These are phyloP conservation scores for Echinochloa phyllopogon DNA, from an alignment of 176 grass and related monocot genomes.

Conservation along the genomic window DNA sequence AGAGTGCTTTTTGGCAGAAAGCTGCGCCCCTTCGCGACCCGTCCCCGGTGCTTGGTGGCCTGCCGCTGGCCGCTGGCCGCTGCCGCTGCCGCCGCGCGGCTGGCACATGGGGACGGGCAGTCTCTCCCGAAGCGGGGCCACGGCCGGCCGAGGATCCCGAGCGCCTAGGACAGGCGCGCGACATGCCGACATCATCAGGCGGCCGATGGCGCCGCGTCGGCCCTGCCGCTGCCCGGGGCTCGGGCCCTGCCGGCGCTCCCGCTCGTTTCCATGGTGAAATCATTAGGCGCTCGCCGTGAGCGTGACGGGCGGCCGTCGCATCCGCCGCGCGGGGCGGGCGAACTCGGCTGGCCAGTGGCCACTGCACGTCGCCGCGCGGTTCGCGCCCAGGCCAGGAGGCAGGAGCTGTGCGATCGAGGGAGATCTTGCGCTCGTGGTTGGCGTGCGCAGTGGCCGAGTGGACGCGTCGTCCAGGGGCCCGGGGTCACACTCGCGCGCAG, in stretches of 20 bases:
- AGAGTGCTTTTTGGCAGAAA: constrained; percentile 48
- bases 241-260: neutral
- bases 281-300: constrained; percentile 20
- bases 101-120: constrained; percentile 16
- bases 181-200: constrained; percentile 26
- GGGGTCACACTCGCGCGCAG: neutral
- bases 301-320: neutral
- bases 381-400: neutral
- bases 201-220: constrained; percentile 13
- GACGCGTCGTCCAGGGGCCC: neutral
- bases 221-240: neutral
- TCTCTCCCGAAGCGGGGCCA: neutral
- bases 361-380: neutral
- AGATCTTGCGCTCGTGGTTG: neutral
- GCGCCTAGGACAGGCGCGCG: neutral
- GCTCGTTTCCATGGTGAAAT: constrained; percentile 11
- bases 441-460: neutral
- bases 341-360: neutral
- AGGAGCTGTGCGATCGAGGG: neutral
- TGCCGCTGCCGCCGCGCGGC: neutral
- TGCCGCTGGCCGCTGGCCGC: constrained; percentile 14
- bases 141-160: neutral
- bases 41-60: neutral
- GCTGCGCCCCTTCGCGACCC: constrained; percentile 40
- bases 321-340: neutral